Evolutionary conservation across 306 rosid species (phyloP).

Genomic region (Acacia melanoxylon): DNA sequence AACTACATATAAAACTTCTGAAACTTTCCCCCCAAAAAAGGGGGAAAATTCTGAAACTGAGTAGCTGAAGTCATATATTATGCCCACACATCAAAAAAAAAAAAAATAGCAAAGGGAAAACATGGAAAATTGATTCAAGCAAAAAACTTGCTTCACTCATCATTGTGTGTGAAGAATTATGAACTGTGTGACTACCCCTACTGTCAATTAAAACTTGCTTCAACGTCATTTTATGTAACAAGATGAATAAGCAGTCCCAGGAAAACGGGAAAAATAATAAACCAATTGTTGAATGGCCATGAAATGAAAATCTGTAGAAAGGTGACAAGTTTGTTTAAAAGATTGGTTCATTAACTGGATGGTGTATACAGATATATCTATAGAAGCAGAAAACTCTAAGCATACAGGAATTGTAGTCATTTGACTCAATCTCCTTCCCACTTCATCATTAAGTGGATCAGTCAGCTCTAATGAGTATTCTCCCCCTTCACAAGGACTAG

Average conservation of each 20-base stretch:
- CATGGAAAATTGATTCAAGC: background rate
- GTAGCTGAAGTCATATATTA: background rate
- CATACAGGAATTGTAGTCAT: slow-evolving; percentile 70
- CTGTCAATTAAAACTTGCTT: background rate
- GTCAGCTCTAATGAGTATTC: slow-evolving; percentile 42
- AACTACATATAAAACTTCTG: background rate
- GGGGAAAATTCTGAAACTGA: background rate
- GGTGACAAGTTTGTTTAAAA: slow-evolving; percentile 14
- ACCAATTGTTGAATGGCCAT: slow-evolving; percentile 20
- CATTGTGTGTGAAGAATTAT: background rate
- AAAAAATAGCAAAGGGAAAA: background rate
- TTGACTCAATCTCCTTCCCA: slow-evolving; percentile 58
- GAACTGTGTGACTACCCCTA: background rate
- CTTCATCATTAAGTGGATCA: slow-evolving; percentile 53
- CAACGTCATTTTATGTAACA: background rate
- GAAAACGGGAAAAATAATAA: background rate
- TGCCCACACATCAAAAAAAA: background rate
- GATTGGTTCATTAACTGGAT: slow-evolving; percentile 28
- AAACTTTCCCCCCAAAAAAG: background rate
- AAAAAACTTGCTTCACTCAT: slow-evolving; percentile 8
- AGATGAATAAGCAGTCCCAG: slow-evolving; percentile 17
- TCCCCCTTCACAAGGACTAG: slow-evolving; percentile 59
- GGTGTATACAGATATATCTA: slow-evolving; percentile 31
- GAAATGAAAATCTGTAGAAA: slow-evolving; percentile 8
- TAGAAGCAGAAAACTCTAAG: slow-evolving; percentile 30